phyloP scores from a whole-genome alignment of 805 yeast genomes.

The Hanseniaspora taiwanica region DNA sequence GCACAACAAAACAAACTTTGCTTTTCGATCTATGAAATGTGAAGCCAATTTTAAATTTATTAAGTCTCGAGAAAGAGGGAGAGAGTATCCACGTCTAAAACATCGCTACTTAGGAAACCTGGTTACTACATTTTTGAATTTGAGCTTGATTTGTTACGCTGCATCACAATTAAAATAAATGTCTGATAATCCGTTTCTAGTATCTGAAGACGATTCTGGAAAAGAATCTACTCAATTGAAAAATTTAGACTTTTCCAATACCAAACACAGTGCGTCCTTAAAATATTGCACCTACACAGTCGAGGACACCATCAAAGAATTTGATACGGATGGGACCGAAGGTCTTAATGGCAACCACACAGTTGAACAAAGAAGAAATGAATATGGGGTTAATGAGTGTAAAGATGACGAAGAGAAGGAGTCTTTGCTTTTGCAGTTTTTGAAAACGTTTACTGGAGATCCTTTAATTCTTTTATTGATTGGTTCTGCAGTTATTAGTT shows the following conservation, averaged over 20 bases:
- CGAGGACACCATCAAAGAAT: slow-evolving; percentile 49
- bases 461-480: slow-evolving; percentile 79
- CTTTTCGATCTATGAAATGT: no score
- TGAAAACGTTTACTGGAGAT: slow-evolving; percentile 75
- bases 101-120: no score
- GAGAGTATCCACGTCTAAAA: no score
- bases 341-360: slow-evolving; percentile 68
- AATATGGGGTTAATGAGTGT: slow-evolving; percentile 76
- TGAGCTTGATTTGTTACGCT: no score
- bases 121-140: no score
- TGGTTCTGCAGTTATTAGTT: slow-evolving; percentile 79
- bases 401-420: slow-evolving; percentile 60
- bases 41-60: no score
- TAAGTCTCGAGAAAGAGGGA: no score
- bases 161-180: no score
- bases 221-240: slow-evolving; percentile 9
- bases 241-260: slow-evolving; percentile 14
- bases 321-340: slow-evolving; percentile 42
- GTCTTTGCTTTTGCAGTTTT: slow-evolving; percentile 47
- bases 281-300: slow-evolving; percentile 47
- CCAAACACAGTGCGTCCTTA: slow-evolving; percentile 41
- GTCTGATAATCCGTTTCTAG: slow-evolving; percentile 25
- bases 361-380: slow-evolving; percentile 51
- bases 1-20: no score
- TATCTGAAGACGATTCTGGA: neutral